Base-by-base conservation (phyloP, 2,329 filamentous ascomycete species). In the Alternaria burnsii region DNA sequence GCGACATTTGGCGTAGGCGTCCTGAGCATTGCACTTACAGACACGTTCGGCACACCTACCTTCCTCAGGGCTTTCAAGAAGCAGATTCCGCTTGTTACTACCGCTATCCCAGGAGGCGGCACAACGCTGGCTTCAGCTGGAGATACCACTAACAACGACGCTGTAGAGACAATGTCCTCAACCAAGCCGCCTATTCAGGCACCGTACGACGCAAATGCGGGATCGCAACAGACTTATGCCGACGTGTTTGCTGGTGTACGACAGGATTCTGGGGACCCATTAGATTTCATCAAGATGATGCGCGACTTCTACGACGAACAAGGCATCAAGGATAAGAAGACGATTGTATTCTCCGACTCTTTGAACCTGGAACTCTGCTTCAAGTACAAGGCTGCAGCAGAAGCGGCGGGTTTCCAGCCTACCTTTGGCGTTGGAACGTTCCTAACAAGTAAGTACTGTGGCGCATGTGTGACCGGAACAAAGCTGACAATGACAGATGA, bases 391-490 rank as follows among this genome's bases (percentile, higher is more conserved):
- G 82, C 87, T 58, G 86, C 92, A 28, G 90, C 94, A 0, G 93
- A 97, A 67, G 86, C 88, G 40, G 87, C 89, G 14, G 92, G 92
- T 1, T 94, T 99, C 78, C 87, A 89, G 61, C 91, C 94, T 12
- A 91, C 91, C 0, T 99, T 99, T 81, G 95, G 95, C 62, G 91
- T 99, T 1, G 95, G 95, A 5, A 99, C 95, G 0, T 98, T 92
- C 79, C 85, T 99, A 71, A 99, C 95, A 4, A 97, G 86, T 87
- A 75, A 71, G 84, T 64, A 30, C 24, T 32, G 38, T 10, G 22
- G 12, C 32, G 6, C 20, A 9, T 2, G 7, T 32, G 16, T 2
- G 16, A 10, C 12, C 4, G 10, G 20, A 16, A 16, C 10, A 32
- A 14, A 26, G 61, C 71, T 73, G 48, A 76, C 63, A 18, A 32